phyloP scores from a whole-genome alignment of 768 basidiomycete species.

The Cyathus striatus region DNA sequence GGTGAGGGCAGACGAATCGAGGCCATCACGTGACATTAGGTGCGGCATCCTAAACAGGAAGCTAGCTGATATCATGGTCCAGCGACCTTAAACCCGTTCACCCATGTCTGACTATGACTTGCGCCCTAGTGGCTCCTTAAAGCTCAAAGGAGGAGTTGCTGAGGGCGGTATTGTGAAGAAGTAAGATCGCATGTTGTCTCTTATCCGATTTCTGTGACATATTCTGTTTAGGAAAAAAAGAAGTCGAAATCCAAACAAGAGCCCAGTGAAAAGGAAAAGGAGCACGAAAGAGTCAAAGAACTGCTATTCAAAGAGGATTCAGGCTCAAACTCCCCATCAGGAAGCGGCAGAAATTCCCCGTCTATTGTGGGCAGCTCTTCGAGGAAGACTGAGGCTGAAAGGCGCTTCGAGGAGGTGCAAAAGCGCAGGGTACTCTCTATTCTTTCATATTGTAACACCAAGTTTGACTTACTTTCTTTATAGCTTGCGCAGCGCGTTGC shows the following conservation, averaged over 20 bases:
- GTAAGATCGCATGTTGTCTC: slow-evolving; percentile 33
- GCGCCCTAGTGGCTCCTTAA: slow-evolving; percentile 83
- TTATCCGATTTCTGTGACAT: slow-evolving; percentile 7
- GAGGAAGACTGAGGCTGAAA: slow-evolving; percentile 82
- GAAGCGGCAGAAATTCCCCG: slow-evolving; percentile 59
- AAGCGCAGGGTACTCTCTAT: slow-evolving; percentile 57
- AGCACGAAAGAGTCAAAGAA: slow-evolving; percentile 47
- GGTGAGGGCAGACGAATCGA: too few relatives aligned
- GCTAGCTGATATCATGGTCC: too few relatives aligned
- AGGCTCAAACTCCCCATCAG: slow-evolving; percentile 39
- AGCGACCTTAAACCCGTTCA: slow-evolving; percentile 12
- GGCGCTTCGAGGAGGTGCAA: slow-evolving; percentile 85
- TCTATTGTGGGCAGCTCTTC: slow-evolving; percentile 43
- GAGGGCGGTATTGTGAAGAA: slow-evolving; percentile 84
- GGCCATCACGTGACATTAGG: too few relatives aligned
- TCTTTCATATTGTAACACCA: neutral
- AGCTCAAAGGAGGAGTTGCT: slow-evolving; percentile 77
- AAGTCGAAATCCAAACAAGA: slow-evolving; percentile 65
- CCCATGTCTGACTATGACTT: slow-evolving; percentile 82
- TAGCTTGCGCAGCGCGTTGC: slow-evolving; percentile 74
- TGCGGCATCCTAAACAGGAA: too few relatives aligned
- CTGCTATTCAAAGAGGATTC: slow-evolving; percentile 44
- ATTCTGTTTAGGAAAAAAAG: slow-evolving; percentile 75
- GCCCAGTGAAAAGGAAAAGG: slow-evolving; percentile 34
- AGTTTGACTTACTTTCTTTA: slow-evolving; percentile 5